Evolutionary conservation across 345 rosid genomes (phyloP), one percentile per base, ranked within the genome.

Genomic region (Bruguiera gymnorhiza): DNA sequence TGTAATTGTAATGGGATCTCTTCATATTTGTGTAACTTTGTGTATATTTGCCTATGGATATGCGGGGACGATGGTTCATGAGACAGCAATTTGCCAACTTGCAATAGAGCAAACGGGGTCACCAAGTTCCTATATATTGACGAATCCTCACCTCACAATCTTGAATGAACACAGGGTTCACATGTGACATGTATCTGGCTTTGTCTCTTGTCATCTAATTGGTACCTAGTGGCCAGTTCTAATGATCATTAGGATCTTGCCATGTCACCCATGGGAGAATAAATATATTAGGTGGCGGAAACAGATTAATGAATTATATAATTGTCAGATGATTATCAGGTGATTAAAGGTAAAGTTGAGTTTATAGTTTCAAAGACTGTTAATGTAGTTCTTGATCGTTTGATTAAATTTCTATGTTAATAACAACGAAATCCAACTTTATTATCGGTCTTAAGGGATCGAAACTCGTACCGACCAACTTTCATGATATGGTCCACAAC

Each of bases 381-480:
- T 43, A 13, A 43, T 3, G 68, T 48, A 50, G 57, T 18, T 65
- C 2, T 32, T 54, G 39, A 55, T 7, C 23, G 53, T 59, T 34
- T 69, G 64, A 60, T 69, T 69, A 58, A 65, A 67, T 59, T 30
- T 43, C 19, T 43, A 43, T 59, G 63, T 8, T 68, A 30, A 60
- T 50, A 27, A 34, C 1, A 34, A 43, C 29, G 64, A 57, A 59
- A 43, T 46, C 19, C 48, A 58, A 48, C 6, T 51, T 34, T 60
- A 30, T 43, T 15, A 43, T 13, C 5, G 3, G 19, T 43, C 37
- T 4, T 43, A 0, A 43, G 50, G 37, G 8, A 7, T 34, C 9
- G 5, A 34, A 34, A 34, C 6, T 34, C 1, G 37, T 34, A 34
- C 9, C 37, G 9, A 9, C 37, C 37, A 34, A 34, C 37, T 34